phyloP scores from a whole-genome alignment of 805 yeast genomes.

The Nakazawaea ernobii region DNA sequence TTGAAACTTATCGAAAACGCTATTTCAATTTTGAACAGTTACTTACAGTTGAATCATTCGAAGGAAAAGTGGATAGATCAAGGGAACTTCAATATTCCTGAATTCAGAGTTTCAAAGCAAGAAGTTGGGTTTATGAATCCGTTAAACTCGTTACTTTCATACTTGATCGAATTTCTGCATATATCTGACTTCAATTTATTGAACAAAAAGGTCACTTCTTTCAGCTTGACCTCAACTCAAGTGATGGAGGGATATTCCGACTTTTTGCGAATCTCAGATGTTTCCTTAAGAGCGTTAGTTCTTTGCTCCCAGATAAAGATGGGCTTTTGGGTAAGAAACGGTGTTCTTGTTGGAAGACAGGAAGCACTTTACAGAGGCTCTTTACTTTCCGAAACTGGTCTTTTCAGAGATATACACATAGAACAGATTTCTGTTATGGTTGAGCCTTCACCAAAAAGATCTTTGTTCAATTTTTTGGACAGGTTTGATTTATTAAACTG shows the following conservation, averaged over 20 bases:
- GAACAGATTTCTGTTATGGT: slow-evolving; percentile 36
- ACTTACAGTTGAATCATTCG: slow-evolving; percentile 23
- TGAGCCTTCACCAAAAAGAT: slow-evolving; percentile 28
- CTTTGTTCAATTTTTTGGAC: slow-evolving; percentile 35
- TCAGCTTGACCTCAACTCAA: slow-evolving; percentile 7
- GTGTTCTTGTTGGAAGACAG: slow-evolving; percentile 46
- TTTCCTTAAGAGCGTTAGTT: slow-evolving; percentile 54
- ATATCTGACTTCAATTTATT: slow-evolving; percentile 20
- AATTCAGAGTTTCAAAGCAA: slow-evolving; percentile 35
- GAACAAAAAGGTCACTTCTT: slow-evolving; percentile 9
- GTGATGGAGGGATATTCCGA: slow-evolving; percentile 21
- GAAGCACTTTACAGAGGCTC: slow-evolving; percentile 42
- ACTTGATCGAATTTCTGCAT: slow-evolving; percentile 30
- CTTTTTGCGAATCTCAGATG: slow-evolving; percentile 46
- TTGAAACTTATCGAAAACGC: slow-evolving; percentile 23
- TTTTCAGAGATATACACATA: slow-evolving; percentile 38
- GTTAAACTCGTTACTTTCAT: slow-evolving; percentile 49
- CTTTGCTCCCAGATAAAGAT: slow-evolving; percentile 54
- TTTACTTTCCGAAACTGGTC: slow-evolving; percentile 33
- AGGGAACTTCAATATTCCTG: slow-evolving; percentile 20
- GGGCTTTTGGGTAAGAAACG: slow-evolving; percentile 75
- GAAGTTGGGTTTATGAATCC: slow-evolving; percentile 56
- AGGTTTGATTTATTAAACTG: slow-evolving; percentile 56
- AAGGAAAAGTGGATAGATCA: slow-evolving; percentile 22
- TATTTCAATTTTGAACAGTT: slow-evolving; percentile 28